Base-by-base conservation (phyloP, 2,329 filamentous ascomycete genomes). In the Ascomycota sp. region DNA sequence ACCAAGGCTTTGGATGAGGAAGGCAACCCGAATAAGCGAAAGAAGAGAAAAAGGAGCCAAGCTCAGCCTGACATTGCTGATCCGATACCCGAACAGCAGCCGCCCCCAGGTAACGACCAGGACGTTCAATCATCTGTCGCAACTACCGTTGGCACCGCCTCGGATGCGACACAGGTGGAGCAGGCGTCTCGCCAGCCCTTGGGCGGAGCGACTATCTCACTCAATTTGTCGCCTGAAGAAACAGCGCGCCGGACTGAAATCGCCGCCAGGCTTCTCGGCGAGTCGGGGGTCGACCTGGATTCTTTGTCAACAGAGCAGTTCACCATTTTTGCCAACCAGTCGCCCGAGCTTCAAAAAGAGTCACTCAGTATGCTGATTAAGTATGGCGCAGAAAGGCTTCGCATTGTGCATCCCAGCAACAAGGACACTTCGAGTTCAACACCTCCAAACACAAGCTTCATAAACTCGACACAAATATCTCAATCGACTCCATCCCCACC, bases 241-340 rank as follows among this genome's bases (percentile, higher is more conserved):
- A 56, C 59, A 10, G 52, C 55, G n/a, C 56, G 64, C 17, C 55
- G 65, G 24, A 52, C 52, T 28, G 56, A 63, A 8, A 51, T 52
- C 7, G 65, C 67, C 6, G 51, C 53, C n/a, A 47, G 50, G 17
- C 49, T 69, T 20, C 53, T 71, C 5, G 46, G 28, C 3, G 51
- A 53, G 2, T 55, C 48, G n/a, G 55, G 52, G 4, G 55, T 71
- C n/a, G 57, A 66, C 23, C 64, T 63, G 1, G 46, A 51, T 2
- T 61, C 63, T 1, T 47, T 71, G 8, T 65, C 61, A 0, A 36
- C 46, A 4, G 65, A 70, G 27, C 66, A 71, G 39, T 67, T 71
- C 35, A 59, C 51, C 37, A 71, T 69, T 11, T 68, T 72, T 37
- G 54, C 65, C 7, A 71, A 72, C 32, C 67, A 72, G 44, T 59